phyloP scores from a whole-genome alignment of 257 asterid genomes.

The Capsicum chinense region DNA sequence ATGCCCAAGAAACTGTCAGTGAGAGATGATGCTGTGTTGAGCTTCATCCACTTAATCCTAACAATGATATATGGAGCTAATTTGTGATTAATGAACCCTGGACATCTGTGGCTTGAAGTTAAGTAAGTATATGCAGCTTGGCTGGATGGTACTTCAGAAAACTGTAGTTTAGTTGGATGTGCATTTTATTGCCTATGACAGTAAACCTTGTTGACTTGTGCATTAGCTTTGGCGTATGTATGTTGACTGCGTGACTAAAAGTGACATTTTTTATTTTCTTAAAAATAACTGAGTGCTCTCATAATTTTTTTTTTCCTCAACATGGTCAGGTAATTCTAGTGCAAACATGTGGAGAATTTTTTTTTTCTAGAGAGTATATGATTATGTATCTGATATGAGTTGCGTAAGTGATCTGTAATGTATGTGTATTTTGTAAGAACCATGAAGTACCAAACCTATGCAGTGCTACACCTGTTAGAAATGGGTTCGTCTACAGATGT shows the following conservation, averaged over 20 bases:
- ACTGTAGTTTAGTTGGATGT: constrained; percentile 16
- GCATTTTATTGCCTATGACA: neutral
- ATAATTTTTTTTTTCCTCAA: neutral
- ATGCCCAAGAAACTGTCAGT: constrained; percentile 2
- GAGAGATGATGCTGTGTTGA: neutral
- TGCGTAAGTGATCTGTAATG: neutral
- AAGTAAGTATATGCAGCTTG: constrained; percentile 12
- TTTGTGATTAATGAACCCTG: constrained; percentile 14
- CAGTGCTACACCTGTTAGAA: constrained; percentile 6
- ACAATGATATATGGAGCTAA: neutral
- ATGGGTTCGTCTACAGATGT: constrained; percentile 12
- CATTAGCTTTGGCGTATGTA: constrained; percentile 9
- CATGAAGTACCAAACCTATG: neutral
- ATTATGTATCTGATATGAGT: neutral
- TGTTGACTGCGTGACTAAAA: neutral
- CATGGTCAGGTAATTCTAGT: neutral
- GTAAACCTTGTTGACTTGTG: neutral
- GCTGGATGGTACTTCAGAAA: neutral
- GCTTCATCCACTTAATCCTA: constrained; percentile 15
- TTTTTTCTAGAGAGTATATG: neutral
- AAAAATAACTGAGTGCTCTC: neutral
- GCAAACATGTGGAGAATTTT: neutral
- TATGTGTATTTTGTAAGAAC: neutral
- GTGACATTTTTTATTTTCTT: neutral
- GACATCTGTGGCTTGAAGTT: neutral